Percentiles rank a stretch among this genome's conserved stretches.
Evolutionary conservation across 192 early-diverging fungal genomes (phyloP).

Genomic region (Piromyces finnis): DNA sequence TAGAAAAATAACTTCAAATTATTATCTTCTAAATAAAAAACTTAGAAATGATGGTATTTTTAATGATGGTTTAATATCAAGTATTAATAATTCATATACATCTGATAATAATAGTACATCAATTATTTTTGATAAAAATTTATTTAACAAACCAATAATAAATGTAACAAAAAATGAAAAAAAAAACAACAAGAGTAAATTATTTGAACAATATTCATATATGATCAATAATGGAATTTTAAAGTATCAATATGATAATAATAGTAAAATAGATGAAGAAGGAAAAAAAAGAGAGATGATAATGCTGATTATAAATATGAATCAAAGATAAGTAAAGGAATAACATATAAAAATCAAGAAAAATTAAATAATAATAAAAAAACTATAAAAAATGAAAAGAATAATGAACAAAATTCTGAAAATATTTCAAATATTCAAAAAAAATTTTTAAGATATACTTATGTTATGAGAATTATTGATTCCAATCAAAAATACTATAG

Average conservation of each 20-base stretch:
- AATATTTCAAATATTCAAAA: background rate
- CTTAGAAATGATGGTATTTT: too few species aligned
- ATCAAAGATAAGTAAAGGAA: too few species aligned
- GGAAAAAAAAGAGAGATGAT: background rate
- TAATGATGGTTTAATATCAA: background rate
- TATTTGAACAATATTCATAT: background rate
- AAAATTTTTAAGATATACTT: background rate
- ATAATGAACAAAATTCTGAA: background rate
- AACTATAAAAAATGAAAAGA: background rate
- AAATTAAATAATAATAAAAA: too few species aligned
- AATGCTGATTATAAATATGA: background rate
- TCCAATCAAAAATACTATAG: background rate
- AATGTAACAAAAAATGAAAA: background rate
- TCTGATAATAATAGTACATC: background rate
- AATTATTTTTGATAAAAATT: background rate
- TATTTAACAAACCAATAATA: background rate
- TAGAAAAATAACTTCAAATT: too few species aligned
- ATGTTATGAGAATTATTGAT: background rate
- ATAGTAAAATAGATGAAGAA: background rate
- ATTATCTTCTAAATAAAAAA: too few species aligned
- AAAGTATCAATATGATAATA: background rate
- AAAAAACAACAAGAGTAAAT: background rate
- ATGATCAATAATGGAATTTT: background rate
- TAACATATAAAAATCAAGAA: too few species aligned
- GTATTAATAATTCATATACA: background rate